Base-by-base conservation (phyloP, 257 asterid species). In the Solanum dulcamara region DNA sequence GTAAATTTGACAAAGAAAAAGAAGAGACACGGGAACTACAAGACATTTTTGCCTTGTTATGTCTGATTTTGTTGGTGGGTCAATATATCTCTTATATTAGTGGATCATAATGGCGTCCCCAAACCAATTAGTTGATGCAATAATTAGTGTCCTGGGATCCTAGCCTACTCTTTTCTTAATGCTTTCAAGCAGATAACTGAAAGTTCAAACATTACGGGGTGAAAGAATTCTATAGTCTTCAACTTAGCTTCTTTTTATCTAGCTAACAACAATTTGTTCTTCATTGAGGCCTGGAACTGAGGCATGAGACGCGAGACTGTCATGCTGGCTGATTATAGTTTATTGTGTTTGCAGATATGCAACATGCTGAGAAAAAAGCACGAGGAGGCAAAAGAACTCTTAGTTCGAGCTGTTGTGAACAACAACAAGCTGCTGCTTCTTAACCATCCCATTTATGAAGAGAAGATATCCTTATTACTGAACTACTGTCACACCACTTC, bases 401-500 rank as follows among this genome's bases (percentile, higher is more conserved):
- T 95, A 87, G 98, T 91, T 81, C 93, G 87, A 86, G 95, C 94
- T 86, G 84, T 92, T 80, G 94, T 97, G 85, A 95, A 89, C 93
- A 95, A 88, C 94, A 95, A 96, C 88, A 93, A 91, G 90, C 88
- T 97, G 86, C 92, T 95, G 87, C 79, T 97, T 95, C 96, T 97
- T 88, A 89, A 92, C 85, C 92, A 87, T 91, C 97, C 97, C 89
- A 86, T 79, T 70, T 85, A 91, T 35, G 92, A 92, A 20, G 90
- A 92, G 90, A 96, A 92, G 92, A 94, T 94, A 96, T 96, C 99
- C 99, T 96, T 92, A 48, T 67, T 33, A 75, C 38, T 50, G 46
- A 40, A 35, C 64, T 20, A 40, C 14, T 75, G 35, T 50, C 18
- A 6, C 30, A 2, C 38, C 33, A 81, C 22, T 84, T 53, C 67